These are phyloP conservation scores for Penicillium cataractarum DNA, from an alignment of 495 filamentous ascomycete genomes.

Conservation along the genomic window DNA sequence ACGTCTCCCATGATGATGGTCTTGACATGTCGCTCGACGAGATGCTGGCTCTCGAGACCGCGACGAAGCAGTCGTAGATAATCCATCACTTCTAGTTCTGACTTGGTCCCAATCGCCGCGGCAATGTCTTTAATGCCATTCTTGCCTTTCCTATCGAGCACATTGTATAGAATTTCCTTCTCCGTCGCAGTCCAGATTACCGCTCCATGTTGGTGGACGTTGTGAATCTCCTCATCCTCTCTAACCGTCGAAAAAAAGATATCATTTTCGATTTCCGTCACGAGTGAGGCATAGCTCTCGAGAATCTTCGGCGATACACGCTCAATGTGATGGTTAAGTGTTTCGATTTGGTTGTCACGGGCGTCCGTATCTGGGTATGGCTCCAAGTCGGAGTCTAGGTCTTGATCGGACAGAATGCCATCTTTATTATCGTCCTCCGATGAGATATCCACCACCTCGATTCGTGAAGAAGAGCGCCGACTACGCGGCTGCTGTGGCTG, in stretches of 20 bases:
- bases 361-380: background rate
- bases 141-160: constrained; percentile 63
- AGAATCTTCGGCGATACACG: constrained; percentile 14
- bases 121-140: constrained; percentile 65
- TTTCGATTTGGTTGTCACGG: constrained; percentile 10
- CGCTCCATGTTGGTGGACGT: constrained; percentile 63
- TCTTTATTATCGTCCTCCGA: background rate
- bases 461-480: constrained; percentile 17
- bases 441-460: background rate
- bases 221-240: constrained; percentile 20
- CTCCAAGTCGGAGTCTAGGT: background rate
- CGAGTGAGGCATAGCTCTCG: constrained; percentile 56
- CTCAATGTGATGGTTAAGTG: constrained; percentile 8
- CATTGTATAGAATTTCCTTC: constrained; percentile 69
- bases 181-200: constrained; percentile 71
- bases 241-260: constrained; percentile 20
- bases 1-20: constrained; percentile 48
- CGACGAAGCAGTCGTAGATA: constrained; percentile 66
- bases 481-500: constrained; percentile 3
- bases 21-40: constrained; percentile 24
- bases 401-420: background rate
- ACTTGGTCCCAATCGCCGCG: constrained; percentile 68
- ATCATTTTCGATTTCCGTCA: constrained; percentile 59
- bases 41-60: constrained; percentile 41
- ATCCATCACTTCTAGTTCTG: constrained; percentile 69